These are phyloP conservation scores for Cocos nucifera DNA, from an alignment of 176 grass and related monocot genomes.

Conservation along the genomic window DNA sequence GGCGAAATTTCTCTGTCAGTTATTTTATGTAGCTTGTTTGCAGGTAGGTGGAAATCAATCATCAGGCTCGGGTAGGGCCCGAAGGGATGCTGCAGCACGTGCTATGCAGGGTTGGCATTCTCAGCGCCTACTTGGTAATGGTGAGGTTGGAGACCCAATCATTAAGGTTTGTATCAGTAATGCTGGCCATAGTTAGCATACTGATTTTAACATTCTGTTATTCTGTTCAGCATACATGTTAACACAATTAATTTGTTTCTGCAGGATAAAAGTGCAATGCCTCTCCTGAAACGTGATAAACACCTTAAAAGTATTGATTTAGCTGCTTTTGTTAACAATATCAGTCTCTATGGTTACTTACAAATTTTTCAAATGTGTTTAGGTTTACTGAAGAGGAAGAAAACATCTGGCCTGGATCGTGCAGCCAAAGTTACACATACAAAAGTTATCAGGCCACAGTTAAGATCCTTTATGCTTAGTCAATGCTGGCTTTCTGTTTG, in stretches of 20 bases:
- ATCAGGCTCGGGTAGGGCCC: constrained; percentile 70
- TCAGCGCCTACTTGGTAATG: constrained; percentile 61
- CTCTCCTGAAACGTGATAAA: constrained; percentile 56
- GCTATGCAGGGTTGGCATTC: constrained; percentile 98
- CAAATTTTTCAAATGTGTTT: constrained; percentile 5
- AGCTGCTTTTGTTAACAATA: constrained; percentile 1
- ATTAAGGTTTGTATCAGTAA: constrained; percentile 38
- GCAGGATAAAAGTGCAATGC: constrained; percentile 61
- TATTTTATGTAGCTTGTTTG: not conserved
- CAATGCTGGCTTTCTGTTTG: not conserved
- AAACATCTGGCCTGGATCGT: constrained; percentile 47
- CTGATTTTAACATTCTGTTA: not conserved
- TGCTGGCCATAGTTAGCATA: constrained; percentile 6
- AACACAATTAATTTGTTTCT: constrained; percentile 1
- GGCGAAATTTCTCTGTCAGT: too few relatives aligned
- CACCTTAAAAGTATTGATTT: constrained; percentile 59
- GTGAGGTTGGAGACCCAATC: constrained; percentile 53
- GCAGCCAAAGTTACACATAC: constrained; percentile 40
- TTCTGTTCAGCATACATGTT: too few relatives aligned
- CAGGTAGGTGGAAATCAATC: constrained; percentile 38
- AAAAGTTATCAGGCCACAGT: constrained; percentile 73
- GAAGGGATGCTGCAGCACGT: constrained; percentile 75
- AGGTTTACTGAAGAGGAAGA: constrained; percentile 71
- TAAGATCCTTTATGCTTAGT: constrained; percentile 25
- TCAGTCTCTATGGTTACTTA: too few relatives aligned